phyloP scores from a whole-genome alignment of 225 moss, liverwort and hornwort genomes.

The Pleurozium schreberi region DNA sequence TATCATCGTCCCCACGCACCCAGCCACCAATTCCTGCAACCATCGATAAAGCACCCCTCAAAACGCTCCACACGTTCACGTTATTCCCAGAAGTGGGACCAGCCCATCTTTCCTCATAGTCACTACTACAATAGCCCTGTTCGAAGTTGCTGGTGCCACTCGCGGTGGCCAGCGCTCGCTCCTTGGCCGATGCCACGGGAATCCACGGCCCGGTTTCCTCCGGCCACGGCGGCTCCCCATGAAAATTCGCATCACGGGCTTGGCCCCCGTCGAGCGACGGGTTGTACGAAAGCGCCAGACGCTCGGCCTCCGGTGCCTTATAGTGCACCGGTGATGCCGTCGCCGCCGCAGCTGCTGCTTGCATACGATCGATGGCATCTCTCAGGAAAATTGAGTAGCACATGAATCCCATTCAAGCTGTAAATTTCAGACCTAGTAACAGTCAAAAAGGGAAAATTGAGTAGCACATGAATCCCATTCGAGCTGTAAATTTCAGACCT shows the following conservation, averaged over 20 bases:
- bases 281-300: conserved; percentile 18
- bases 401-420: too few species aligned
- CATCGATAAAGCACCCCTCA: conserved; percentile 74
- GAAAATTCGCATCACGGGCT: conserved; percentile 33
- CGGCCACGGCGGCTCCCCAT: conserved; percentile 65
- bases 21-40: conserved; percentile 57
- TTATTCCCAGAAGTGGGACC: conserved; percentile 20
- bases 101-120: conserved; percentile 38
- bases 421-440: too few species aligned
- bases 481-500: too few species aligned
- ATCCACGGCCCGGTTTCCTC: conserved; percentile 96
- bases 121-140: conserved; percentile 52
- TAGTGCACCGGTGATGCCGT: conserved; percentile 34
- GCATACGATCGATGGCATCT: conserved; percentile 77
- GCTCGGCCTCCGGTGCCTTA: conserved; percentile 38
- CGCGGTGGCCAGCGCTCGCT: conserved; percentile 46
- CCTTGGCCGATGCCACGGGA: conserved; percentile 66
- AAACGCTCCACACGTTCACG: conserved; percentile 80
- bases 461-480: too few species aligned
- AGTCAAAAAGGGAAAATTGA: too few species aligned
- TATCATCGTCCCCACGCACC: conserved; percentile 39
- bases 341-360: conserved; percentile 54
- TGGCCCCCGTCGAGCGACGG: conserved; percentile 30
- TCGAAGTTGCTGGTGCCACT: conserved; percentile 39
- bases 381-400: too few species aligned